Conservation (phyloP, 805 yeast genomes). For the Deakozyma indianensis region DNA sequence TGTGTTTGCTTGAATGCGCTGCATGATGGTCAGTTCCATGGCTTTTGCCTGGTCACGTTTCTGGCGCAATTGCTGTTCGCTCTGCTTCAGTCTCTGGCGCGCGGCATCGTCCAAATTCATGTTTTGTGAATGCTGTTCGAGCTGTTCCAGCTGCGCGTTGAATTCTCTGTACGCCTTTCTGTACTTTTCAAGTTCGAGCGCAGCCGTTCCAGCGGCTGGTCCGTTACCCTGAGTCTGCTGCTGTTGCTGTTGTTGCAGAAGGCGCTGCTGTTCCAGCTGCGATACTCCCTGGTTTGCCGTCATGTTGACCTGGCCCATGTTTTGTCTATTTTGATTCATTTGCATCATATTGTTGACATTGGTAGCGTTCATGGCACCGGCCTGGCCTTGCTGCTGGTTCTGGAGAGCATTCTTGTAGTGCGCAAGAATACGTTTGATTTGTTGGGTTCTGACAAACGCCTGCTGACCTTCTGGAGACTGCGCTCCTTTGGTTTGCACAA, state of each 20-base stretch:
- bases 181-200: background rate
- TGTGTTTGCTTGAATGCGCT: background rate
- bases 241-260: background rate
- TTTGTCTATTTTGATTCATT: background rate
- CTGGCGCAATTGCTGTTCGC: slow-evolving; percentile 1
- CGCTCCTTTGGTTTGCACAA: background rate
- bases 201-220: background rate
- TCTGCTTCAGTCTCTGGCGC: background rate
- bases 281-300: background rate
- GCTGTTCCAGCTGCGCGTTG: background rate
- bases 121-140: background rate
- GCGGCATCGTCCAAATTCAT: background rate
- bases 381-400: background rate
- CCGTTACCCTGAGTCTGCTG: background rate
- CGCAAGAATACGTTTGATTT: background rate
- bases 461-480: slow-evolving; percentile 1
- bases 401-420: background rate
- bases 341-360: slow-evolving; percentile 1
- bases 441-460: background rate
- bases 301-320: background rate
- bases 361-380: background rate
- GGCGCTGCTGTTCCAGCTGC: background rate
- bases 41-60: background rate
- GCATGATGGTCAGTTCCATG: slow-evolving; percentile 1
- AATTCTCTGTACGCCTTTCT: background rate